Evolutionary conservation across 2,329 filamentous ascomycete genomes (phyloP), one percentile per base, ranked within the genome.

Genomic region (Fusarium sp.): DNA sequence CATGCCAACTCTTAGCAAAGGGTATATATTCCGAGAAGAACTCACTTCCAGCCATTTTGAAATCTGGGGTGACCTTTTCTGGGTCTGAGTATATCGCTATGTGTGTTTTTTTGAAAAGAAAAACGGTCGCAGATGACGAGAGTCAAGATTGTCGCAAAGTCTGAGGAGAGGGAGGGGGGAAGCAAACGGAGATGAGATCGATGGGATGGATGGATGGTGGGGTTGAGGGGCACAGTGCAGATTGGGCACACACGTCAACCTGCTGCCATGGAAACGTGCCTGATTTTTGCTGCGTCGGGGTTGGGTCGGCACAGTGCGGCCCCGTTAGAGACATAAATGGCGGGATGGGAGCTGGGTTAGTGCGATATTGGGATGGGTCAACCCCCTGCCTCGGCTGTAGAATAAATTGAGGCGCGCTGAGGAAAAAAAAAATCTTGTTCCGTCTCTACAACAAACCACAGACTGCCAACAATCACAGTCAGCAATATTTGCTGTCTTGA

Each of bases 201-300:
- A 74, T 78, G 36, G 31, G 27, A 29, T 27, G 25, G 25, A 27
- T 31, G 29, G 29, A 31, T 34, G 76, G 77, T 77, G 78, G 76
- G 76, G 76, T 76, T 77, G 74, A 75, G 75, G 77, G 77, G 76
- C 76, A 80, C 77, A 78, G 77, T 78, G 76, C 75, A 76, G 65
- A 77, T 78, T 77, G 57, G 69, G 73, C 68, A 68, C 51, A 59
- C 57, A 72, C 40, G 49, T 61, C 44, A 61, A 50, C 9, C 31
- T 36, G 54, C 65, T 68, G 58, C 63, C 53, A 54, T 34, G 61
- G 58, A 66, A 73, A 70, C 63, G 25, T 23, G 14, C 42, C 36
- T 10, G 9, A n/a, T 4, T 40, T 40, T 42, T 4, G 42, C 36
- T 6, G 58, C 23, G 16, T 4, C 49, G 27, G 42, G 49, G 58